phyloP scores from a whole-genome alignment of 1,284 basidiomycete genomes.

The Leccinum pachyderme region DNA sequence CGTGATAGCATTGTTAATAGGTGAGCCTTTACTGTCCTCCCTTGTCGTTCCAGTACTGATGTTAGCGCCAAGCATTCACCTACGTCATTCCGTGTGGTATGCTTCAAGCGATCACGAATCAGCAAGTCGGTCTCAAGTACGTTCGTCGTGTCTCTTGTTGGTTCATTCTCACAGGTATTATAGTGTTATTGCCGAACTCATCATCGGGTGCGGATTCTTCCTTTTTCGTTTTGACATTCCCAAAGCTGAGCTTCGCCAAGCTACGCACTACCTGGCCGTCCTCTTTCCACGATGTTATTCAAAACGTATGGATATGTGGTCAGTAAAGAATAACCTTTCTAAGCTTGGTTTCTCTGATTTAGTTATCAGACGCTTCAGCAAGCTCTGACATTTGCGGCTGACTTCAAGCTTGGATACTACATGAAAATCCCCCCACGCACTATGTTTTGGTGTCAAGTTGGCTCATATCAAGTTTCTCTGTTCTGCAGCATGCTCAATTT shows the following conservation, averaged over 20 bases:
- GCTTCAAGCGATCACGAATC: conserved; percentile 44
- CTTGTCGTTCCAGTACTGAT: not conserved
- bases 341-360: not conserved
- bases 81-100: conserved; percentile 48
- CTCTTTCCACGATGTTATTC: conserved; percentile 43
- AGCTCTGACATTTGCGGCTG: conserved; percentile 42
- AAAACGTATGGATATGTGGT: conserved; percentile 40
- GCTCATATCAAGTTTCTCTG: not conserved
- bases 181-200: conserved; percentile 46
- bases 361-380: conserved; percentile 32
- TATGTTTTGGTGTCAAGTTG: conserved; percentile 43
- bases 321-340: conserved; percentile 18
- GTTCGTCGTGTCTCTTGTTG: not conserved
- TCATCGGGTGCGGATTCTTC: conserved; percentile 38
- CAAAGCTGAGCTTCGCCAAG: conserved; percentile 15
- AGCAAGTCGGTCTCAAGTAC: conserved; percentile 41
- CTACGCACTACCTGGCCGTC: conserved; percentile 38
- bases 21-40: conserved; percentile 17
- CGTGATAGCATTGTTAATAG: conserved; percentile 40
- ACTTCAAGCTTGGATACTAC: conserved; percentile 50
- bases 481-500: not conserved
- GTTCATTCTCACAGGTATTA: not conserved
- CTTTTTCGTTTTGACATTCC: not conserved
- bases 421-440: conserved; percentile 51
- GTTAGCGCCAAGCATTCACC: conserved; percentile 34